Percentiles rank a stretch among this genome's conserved stretches.
phyloP scores from a whole-genome alignment of 1,284 basidiomycete genomes.

The Malassezia sympodialis region DNA sequence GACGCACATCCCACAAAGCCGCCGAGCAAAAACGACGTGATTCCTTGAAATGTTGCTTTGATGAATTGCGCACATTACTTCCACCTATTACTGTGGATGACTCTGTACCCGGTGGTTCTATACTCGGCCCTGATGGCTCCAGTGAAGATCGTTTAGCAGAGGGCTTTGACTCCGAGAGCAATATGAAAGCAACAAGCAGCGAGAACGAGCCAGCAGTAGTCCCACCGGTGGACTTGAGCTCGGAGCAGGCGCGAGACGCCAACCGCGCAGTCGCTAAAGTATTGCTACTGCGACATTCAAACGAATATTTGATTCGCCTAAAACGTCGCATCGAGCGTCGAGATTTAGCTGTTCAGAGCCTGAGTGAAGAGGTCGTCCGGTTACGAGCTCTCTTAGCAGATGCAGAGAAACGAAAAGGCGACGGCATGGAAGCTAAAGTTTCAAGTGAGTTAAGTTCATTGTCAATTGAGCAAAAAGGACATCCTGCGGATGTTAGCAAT shows the following conservation, averaged over 20 bases:
- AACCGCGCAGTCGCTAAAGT: slow-evolving; percentile 83
- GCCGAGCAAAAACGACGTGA: slow-evolving; percentile 95
- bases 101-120: slow-evolving; percentile 37
- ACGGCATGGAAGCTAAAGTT: neutral
- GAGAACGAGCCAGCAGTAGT: neutral
- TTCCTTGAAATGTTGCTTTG: slow-evolving; percentile 87
- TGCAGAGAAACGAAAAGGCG: neutral
- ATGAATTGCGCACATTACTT: slow-evolving; percentile 75
- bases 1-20: slow-evolving; percentile 86
- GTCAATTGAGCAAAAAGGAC: neutral
- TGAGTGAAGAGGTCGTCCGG: slow-evolving; percentile 62
- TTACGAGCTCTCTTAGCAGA: slow-evolving; percentile 51
- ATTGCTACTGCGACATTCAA: slow-evolving; percentile 76
- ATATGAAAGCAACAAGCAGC: slow-evolving; percentile 1
- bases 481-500: neutral
- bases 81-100: slow-evolving; percentile 53
- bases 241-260: slow-evolving; percentile 27
- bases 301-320: slow-evolving; percentile 70
- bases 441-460: slow-evolving; percentile 5
- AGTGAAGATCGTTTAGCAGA: slow-evolving; percentile 36
- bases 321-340: slow-evolving; percentile 69
- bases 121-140: slow-evolving; percentile 38
- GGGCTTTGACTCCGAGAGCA: slow-evolving; percentile 26
- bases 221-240: neutral
- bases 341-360: slow-evolving; percentile 64